Evolutionary conservation across 2,329 filamentous ascomycete genomes (phyloP), one percentile per base, ranked within the genome.

Genomic region (Beauveria sp.): DNA sequence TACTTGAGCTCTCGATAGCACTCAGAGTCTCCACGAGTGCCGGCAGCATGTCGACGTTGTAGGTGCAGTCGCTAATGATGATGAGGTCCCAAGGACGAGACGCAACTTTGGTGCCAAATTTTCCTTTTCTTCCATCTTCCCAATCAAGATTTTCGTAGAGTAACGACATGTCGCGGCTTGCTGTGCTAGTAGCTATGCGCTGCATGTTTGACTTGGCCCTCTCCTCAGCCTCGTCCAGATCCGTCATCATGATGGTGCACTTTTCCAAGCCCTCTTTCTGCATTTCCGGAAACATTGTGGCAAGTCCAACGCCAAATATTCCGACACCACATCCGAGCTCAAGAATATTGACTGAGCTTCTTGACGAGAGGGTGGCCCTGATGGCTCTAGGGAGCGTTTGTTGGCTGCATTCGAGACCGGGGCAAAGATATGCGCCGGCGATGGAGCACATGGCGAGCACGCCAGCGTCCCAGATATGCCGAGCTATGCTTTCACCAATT

Each of bases 11-110:
- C 63, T 83, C 80, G 12, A 85, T 67, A 2, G 79, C 76, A 2
- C 77, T 78, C 41, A 85, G 70, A 1, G 82, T 84, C 56, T 76
- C 76, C 4, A 84, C 78, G 24, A 86, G 74, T 2, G 80, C 76
- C 1, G 80, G 77, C 28, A 85, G 71, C 64, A 77, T 79, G 67
- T 85, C 82, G 58, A 77, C 79, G 63, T 85, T 85, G 73, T 85
- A 85, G 0, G 82, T 85, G 75, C 83, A 84, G 69, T 86, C 83
- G 67, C 82, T 84, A 24, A 85, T 72, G 57, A 84, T 73, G 52
- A 84, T 67, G 5, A 84, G 70, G 62, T 84, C 79, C 82, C 82
- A 85, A 2, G 69, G 63, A 2, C 69, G 71, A 1, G 73, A 70
- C n/a, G 66, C 63, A 1, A 74, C 75, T 26, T 74, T 67, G 0